A percentile compares a stretch with the other conserved stretches of the same genome.
phyloP scores from a whole-genome alignment of 2,329 filamentous ascomycete genomes.

The Rosellinia necatrix region DNA sequence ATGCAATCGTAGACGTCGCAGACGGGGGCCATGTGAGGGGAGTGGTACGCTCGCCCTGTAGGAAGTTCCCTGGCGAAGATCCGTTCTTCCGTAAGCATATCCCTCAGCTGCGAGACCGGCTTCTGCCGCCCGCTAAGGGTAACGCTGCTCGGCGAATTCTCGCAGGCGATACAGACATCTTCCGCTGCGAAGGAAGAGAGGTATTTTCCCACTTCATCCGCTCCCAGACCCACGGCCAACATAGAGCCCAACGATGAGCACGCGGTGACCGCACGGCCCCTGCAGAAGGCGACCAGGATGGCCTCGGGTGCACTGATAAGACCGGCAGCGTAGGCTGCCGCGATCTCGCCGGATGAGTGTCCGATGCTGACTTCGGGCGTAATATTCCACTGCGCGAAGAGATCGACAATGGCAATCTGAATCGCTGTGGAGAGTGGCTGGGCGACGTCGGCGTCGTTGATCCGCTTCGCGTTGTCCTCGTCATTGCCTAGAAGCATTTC shows the following conservation, averaged over 20 bases:
- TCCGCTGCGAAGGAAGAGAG: conserved; percentile 9
- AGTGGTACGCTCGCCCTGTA: conserved; percentile 48
- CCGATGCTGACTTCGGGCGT: conserved; percentile 42
- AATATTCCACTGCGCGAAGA: conserved; percentile 44
- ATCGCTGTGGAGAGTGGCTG: conserved; percentile 51
- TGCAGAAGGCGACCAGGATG: conserved; percentile 35
- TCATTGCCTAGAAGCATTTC: conserved; percentile 8
- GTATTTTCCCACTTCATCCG: conserved; percentile 30
- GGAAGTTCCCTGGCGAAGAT: conserved; percentile 52
- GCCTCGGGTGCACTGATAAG: conserved; percentile 34
- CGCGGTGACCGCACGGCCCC: conserved; percentile 29
- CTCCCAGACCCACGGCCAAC: conserved; percentile 41
- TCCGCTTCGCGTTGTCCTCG: conserved; percentile 9
- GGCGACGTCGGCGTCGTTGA: conserved; percentile 32
- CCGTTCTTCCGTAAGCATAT: conserved; percentile 46
- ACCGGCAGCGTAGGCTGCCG: conserved; percentile 47
- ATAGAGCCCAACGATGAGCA: conserved; percentile 34
- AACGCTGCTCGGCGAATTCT: conserved; percentile 46
- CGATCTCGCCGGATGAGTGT: conserved; percentile 50
- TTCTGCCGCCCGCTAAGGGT: conserved; percentile 54
- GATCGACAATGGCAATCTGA: conserved; percentile 49
- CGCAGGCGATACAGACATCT: conserved; percentile 45
- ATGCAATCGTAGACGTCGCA: conserved; percentile 40
- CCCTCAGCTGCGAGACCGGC: conserved; percentile 46
- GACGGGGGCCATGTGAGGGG: conserved; percentile 48